These are phyloP conservation scores for Gossypium trilobum DNA, from an alignment of 441 rosid species.

Conservation along the genomic window DNA sequence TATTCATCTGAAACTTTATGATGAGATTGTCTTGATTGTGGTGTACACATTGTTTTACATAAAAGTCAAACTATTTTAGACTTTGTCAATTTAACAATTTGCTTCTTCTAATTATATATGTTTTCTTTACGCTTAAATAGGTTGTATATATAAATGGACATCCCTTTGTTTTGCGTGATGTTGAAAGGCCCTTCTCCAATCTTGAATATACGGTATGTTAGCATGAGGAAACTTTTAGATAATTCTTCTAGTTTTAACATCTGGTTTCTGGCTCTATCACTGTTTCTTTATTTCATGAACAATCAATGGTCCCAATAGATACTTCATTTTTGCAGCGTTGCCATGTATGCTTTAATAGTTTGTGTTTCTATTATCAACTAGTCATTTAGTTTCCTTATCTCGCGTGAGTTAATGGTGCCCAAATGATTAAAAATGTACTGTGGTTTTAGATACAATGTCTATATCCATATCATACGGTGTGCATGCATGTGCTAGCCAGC, in stretches of 20 bases:
- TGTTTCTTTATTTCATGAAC: background rate
- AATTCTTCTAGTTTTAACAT: background rate
- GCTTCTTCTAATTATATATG: slow-evolving; percentile 11
- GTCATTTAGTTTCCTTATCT: background rate
- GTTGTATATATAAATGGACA: slow-evolving; percentile 89
- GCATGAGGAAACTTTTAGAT: slow-evolving; percentile 5
- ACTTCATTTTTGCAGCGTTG: background rate
- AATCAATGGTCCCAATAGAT: background rate
- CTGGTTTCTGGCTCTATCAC: background rate
- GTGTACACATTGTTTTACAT: background rate
- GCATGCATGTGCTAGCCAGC: background rate
- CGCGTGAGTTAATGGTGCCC: background rate
- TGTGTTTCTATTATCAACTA: background rate
- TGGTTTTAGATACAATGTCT: background rate
- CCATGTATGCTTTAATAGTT: background rate
- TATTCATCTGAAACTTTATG: background rate
- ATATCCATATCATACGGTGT: background rate
- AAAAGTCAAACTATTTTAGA: slow-evolving; percentile 4
- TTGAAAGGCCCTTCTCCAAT: slow-evolving; percentile 89
- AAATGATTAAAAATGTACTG: background rate
- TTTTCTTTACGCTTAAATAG: slow-evolving; percentile 34
- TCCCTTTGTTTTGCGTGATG: slow-evolving; percentile 97
- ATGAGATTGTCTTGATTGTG: background rate
- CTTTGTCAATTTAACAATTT: background rate
- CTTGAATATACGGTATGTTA: slow-evolving; percentile 83